Evolutionary conservation across 805 yeast genomes (phyloP).

Genomic region (Priceomyces carsonii): DNA sequence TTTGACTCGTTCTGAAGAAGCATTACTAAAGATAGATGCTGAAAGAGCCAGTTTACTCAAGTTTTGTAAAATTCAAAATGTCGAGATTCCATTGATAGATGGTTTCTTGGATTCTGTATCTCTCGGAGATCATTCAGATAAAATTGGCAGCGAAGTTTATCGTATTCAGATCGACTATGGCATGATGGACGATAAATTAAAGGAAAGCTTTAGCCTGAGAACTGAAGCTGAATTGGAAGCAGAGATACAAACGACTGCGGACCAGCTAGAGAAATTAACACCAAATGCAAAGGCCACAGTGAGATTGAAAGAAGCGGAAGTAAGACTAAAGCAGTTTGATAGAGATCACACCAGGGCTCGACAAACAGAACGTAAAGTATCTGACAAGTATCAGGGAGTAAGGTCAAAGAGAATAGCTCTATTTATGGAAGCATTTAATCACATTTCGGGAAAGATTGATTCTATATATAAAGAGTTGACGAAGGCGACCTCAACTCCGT

Average conservation of each 20-base stretch:
- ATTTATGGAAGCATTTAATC: constrained; percentile 76
- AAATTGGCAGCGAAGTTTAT: constrained; percentile 39
- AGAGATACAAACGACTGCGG: constrained; percentile 31
- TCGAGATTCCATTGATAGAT: constrained; percentile 59
- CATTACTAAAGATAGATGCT: constrained; percentile 50
- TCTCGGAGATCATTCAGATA: constrained; percentile 49
- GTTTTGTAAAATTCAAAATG: constrained; percentile 72
- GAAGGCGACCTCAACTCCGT: constrained; percentile 62
- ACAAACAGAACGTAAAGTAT: constrained; percentile 55
- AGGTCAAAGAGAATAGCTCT: constrained; percentile 57
- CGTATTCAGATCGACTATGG: constrained; percentile 58
- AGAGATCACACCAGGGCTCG: constrained; percentile 64
- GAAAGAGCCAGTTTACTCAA: constrained; percentile 62
- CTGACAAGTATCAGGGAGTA: constrained; percentile 57
- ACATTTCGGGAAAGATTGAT: constrained; percentile 72
- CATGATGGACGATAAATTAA: constrained; percentile 43
- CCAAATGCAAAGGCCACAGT: constrained; percentile 86
- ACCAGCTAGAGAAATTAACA: constrained; percentile 51
- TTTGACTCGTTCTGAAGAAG: constrained; percentile 49
- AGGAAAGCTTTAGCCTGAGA: constrained; percentile 39
- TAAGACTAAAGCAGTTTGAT: constrained; percentile 59
- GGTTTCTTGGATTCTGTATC: constrained; percentile 66
- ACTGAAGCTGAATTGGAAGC: constrained; percentile 38
- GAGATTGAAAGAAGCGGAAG: constrained; percentile 68
- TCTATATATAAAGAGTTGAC: constrained; percentile 84